These are phyloP conservation scores for Rhododendron vialii DNA, from an alignment of 148 eudicot genomes.

Conservation along the genomic window DNA sequence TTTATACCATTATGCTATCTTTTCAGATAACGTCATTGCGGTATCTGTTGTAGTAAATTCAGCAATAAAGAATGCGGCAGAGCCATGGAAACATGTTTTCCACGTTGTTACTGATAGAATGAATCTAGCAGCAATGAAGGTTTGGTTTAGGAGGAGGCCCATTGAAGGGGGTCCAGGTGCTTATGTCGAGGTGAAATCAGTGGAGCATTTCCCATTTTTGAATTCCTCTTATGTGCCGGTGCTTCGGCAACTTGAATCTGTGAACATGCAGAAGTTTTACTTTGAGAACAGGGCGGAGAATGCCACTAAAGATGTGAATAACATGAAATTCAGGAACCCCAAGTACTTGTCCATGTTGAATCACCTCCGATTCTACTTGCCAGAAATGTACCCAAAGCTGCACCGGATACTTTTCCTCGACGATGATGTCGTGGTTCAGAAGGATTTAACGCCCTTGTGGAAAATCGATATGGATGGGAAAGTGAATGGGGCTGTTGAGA, in stretches of 20 bases:
- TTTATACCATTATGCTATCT: conserved; percentile 79
- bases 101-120: conserved; percentile 83
- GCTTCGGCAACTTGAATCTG: conserved; percentile 67
- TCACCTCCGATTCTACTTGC: conserved; percentile 88
- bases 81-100: conserved; percentile 83
- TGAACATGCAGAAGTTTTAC: conserved; percentile 43
- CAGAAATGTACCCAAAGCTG: conserved; percentile 82
- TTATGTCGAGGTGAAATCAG: conserved; percentile 73
- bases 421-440: conserved; percentile 96
- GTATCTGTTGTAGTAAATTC: conserved; percentile 90
- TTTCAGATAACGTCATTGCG: conserved; percentile 91
- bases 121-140: conserved; percentile 90
- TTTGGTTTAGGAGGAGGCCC: conserved; percentile 87
- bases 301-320: conserved; percentile 52
- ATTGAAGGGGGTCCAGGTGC: conserved; percentile 74
- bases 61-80: conserved; percentile 65
- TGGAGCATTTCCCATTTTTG: conserved; percentile 65
- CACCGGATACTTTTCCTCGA: conserved; percentile 79
- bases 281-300: conserved; percentile 63
- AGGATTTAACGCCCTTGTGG: conserved; percentile 88
- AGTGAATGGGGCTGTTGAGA: conserved; percentile 84
- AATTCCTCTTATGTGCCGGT: conserved; percentile 78
- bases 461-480: conserved; percentile 74
- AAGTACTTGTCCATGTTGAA: conserved; percentile 73
- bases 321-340: conserved; percentile 53